These are phyloP conservation scores for Penicillium sp. DNA, from an alignment of 2,329 filamentous ascomycete genomes.

Conservation along the genomic window DNA sequence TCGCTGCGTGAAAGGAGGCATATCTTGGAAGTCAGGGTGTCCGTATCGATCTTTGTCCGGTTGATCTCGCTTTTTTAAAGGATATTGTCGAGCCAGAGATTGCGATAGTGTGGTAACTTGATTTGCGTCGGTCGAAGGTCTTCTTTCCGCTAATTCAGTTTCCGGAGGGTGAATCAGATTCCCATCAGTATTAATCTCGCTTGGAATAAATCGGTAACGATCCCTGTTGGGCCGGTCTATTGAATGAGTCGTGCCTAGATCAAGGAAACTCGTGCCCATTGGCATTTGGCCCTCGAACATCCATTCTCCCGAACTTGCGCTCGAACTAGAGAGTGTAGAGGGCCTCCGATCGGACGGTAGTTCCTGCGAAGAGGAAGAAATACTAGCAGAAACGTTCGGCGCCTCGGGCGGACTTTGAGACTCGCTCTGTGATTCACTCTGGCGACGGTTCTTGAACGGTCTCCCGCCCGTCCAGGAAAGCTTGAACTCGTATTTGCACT, in stretches of 20 bases:
- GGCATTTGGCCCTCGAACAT: neutral
- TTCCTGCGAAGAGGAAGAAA: neutral
- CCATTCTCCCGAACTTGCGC: neutral
- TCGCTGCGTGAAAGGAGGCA: neutral
- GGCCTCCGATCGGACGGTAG: neutral
- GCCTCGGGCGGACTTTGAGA: neutral
- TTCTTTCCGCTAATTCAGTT: neutral
- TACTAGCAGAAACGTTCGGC: neutral
- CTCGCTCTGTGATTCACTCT: neutral
- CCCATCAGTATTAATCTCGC: neutral
- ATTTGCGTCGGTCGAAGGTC: neutral
- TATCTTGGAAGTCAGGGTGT: neutral
- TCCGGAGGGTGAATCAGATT: neutral
- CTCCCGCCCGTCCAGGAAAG: constrained; percentile 8
- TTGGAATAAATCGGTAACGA: neutral
- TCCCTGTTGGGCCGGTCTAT: neutral
- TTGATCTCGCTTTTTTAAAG: neutral
- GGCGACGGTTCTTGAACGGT: constrained; percentile 3
- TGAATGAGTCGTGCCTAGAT: neutral
- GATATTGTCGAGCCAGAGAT: neutral
- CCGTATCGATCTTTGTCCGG: neutral
- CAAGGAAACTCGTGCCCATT: neutral
- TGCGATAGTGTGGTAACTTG: neutral
- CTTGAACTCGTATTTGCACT: constrained; percentile 9
- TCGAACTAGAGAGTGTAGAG: neutral